Evolutionary conservation across 148 eudicot genomes (phyloP).

Genomic region (Persicaria maculosa): DNA sequence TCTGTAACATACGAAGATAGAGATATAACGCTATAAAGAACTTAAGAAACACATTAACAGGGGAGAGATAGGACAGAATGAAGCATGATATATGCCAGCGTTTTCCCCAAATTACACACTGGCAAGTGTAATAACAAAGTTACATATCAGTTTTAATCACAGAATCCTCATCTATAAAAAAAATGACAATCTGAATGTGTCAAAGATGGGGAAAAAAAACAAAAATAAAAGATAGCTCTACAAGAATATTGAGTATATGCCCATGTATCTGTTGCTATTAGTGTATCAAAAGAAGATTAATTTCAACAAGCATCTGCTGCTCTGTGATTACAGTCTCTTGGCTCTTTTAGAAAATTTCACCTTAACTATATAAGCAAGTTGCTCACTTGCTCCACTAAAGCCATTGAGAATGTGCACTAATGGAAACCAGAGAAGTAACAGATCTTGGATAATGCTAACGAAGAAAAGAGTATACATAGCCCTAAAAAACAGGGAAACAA

Average conservation of each 20-base stretch:
- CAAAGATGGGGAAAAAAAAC: background rate
- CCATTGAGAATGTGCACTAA: background rate
- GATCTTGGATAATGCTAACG: background rate
- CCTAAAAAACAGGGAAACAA: background rate
- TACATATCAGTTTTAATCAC: conserved; percentile 2
- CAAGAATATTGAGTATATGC: background rate
- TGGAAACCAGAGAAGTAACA: background rate
- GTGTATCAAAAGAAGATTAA: background rate
- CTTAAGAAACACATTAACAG: background rate
- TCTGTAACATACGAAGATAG: background rate
- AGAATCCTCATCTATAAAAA: background rate
- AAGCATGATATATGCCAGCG: background rate
- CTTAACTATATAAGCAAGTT: background rate
- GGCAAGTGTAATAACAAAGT: background rate
- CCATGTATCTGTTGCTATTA: background rate
- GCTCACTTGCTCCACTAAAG: background rate
- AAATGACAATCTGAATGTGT: background rate
- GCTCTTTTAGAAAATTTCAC: background rate
- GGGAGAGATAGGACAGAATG: background rate
- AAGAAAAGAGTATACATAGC: background rate
- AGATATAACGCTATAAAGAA: background rate
- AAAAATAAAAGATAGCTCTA: too few relatives aligned
- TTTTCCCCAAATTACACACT: background rate
- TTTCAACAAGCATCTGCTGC: background rate
- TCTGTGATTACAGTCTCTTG: background rate